These are phyloP conservation scores for Groenewaldozyma sp. DNA, from an alignment of 1,139 yeast species.

Conservation along the genomic window DNA sequence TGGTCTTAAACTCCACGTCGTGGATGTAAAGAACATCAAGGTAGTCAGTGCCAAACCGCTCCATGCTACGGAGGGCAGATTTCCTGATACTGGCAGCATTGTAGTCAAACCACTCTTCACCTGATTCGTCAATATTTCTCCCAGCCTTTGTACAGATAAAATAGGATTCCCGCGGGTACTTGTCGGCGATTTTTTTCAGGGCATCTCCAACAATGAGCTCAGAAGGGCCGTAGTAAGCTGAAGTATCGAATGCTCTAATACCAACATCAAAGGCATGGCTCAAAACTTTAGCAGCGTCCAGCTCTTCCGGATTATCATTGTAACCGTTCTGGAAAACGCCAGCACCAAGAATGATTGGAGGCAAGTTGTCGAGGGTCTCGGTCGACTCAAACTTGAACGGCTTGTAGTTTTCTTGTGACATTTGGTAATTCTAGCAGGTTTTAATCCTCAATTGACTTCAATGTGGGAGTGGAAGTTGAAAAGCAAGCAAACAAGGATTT, in stretches of 20 bases:
- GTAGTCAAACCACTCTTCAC: constrained; percentile 72
- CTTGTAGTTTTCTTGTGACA: no score
- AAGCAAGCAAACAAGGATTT: no score
- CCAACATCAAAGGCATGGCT: constrained; percentile 56
- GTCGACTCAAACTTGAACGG: constrained; percentile 1
- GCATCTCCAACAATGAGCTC: constrained; percentile 69
- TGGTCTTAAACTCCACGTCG: constrained; percentile 74
- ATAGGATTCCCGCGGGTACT: constrained; percentile 52
- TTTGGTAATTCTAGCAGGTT: no score
- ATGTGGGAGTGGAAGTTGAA: no score
- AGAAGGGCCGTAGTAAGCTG: constrained; percentile 90
- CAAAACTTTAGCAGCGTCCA: constrained; percentile 53
- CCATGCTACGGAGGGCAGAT: constrained; percentile 58
- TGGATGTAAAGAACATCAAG: constrained; percentile 79
- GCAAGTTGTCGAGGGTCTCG: constrained; percentile 22
- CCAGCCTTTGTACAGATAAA: constrained; percentile 85
- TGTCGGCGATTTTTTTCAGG: constrained; percentile 34
- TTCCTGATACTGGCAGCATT: constrained; percentile 46
- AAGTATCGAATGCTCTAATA: constrained; percentile 72
- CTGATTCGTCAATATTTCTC: constrained; percentile 48
- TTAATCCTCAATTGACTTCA: no score
- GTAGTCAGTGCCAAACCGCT: constrained; percentile 55
- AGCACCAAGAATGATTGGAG: constrained; percentile 71
- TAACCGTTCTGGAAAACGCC: constrained; percentile 79
- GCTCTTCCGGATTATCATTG: constrained; percentile 49